phyloP scores from a whole-genome alignment of 768 basidiomycete species.

The Lactifluus rugatus region DNA sequence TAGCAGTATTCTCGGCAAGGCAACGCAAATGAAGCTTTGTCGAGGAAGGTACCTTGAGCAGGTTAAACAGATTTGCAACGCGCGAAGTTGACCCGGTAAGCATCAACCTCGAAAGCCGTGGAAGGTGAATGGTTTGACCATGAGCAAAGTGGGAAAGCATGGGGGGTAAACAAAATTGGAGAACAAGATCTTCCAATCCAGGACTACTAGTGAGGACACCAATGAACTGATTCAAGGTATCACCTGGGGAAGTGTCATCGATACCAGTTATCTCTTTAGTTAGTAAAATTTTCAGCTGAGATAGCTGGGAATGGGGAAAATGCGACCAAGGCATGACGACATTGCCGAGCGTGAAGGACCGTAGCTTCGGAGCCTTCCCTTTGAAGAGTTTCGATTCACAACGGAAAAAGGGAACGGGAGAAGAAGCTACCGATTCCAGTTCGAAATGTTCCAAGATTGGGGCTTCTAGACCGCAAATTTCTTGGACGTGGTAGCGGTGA shows the following conservation, averaged over 20 bases:
- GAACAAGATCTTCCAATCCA: neutral
- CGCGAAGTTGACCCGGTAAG: neutral
- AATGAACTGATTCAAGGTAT: neutral
- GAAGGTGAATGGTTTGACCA: neutral
- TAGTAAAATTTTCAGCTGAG: neutral
- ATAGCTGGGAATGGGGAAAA: conserved; percentile 2
- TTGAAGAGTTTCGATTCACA: no score
- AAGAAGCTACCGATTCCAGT: neutral
- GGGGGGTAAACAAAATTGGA: neutral
- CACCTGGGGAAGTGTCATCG: neutral
- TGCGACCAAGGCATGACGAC: neutral
- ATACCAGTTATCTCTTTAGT: neutral
- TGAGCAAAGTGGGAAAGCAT: neutral
- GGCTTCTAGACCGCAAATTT: neutral
- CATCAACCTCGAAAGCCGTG: neutral
- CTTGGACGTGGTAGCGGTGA: neutral
- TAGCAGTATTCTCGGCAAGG: neutral
- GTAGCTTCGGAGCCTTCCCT: conserved; percentile 2
- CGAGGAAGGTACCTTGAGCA: neutral
- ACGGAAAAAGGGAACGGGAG: neutral
- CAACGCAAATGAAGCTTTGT: neutral
- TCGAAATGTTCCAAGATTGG: conserved; percentile 4
- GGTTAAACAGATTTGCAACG: neutral
- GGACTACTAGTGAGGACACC: neutral
- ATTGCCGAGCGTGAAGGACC: neutral